These are phyloP conservation scores for Tirmania nivea DNA, from an alignment of 495 filamentous ascomycete species.

Conservation along the genomic window DNA sequence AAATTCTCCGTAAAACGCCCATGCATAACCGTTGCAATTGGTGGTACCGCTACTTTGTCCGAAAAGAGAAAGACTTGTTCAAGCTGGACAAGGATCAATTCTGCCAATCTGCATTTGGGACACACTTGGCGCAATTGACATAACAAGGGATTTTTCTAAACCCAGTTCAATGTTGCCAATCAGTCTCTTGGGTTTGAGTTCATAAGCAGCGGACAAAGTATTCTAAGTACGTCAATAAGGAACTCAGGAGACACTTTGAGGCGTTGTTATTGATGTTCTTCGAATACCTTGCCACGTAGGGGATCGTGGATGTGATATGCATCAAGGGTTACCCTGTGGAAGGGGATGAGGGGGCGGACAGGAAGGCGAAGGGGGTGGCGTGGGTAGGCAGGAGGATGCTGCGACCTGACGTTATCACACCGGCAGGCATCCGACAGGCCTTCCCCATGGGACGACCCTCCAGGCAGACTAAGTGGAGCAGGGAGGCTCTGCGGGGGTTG, in stretches of 20 bases:
- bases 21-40: not conserved
- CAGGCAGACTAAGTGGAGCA: no score
- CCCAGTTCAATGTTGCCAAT: no score
- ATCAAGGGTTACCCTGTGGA: no score
- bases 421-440: no score
- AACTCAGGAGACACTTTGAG: not conserved
- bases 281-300: not conserved
- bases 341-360: no score
- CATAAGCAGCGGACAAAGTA: not conserved
- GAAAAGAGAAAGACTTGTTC: not conserved
- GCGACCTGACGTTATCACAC: no score
- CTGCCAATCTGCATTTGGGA: not conserved
- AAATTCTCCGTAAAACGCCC: no score
- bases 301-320: not conserved
- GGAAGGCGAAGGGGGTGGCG: no score
- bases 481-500: no score
- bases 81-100: not conserved
- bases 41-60: not conserved
- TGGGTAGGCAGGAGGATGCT: no score
- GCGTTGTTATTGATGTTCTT: not conserved
- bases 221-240: not conserved
- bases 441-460: no score
- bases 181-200: not conserved
- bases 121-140: not conserved
- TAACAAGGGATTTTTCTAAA: not conserved